Evolutionary conservation across 2,329 filamentous ascomycete genomes (phyloP), one percentile per base, ranked within the genome.

Genomic region (Fusarium scirpi): DNA sequence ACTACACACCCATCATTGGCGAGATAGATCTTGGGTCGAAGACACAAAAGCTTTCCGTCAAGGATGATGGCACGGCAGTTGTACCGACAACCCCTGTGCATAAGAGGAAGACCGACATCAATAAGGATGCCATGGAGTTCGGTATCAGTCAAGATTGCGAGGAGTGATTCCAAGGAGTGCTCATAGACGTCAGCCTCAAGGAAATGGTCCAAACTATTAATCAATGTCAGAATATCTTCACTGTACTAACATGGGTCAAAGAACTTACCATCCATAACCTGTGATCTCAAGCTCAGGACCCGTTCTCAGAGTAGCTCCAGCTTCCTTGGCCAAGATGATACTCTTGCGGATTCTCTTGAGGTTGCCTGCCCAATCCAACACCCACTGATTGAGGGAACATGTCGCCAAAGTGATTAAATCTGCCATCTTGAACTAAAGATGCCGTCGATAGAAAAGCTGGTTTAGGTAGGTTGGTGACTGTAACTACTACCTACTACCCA

Each of bases 11-110:
- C 91, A 77, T 93, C 90, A 65, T 92, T 91, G 49, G 91, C 91
- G 8, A 94, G 85, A 73, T 41, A 90, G 68, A 92, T 83, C 79
- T 94, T 94, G 0, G 91, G 91, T 13, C 92, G 84, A 61, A 96
- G 91, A 62, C 91, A 83, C 20, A 94, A 80, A 22, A 94, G 90
- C 79, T 90, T 89, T 53, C 88, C 86, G 71, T 94, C 87, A 6
- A 78, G 75, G 52, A 78, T 77, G 4, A 83, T 69, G 16, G 78
- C 76, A 16, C 81, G 74, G 53, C 76, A 78, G 65, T 83, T 83
- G 71, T 81, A 83, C n/a, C 65, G 49, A 44, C 63, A 67, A 1
- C 67, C 62, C 15, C 80, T 72, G 58, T 82, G 80, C 53, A 89
- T 83, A 65, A 76, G 89, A 16, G 76, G 77, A 22, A 79, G 62